Base-by-base conservation (phyloP, 2,329 filamentous ascomycete genomes). In the Trichoderma aggressivum region DNA sequence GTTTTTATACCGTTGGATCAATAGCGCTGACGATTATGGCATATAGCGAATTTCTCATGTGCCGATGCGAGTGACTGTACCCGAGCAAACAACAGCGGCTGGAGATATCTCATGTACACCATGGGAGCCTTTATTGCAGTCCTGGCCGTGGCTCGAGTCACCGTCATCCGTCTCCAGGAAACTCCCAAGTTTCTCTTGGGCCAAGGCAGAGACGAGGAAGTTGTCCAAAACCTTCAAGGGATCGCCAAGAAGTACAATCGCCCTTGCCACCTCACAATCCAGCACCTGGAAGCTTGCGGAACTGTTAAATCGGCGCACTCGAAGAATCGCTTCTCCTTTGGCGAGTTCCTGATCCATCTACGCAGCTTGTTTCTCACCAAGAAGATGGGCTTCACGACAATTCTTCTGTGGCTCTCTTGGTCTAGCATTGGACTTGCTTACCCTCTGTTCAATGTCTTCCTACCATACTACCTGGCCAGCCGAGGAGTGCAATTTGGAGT, bases 391-490 rank as follows among this genome's bases (percentile, higher is more conserved):
- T 76, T 88, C 2, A 88, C 86, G 0, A 92, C 89, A 0, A 75
- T 81, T 0, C 78, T 92, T 63, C 87, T 92, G 73, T 91, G 89
- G 87, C 77, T 90, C 8, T 89, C 86, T 0, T 92, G 90, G 90
- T 82, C 86, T 0, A 78, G 89, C 4, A 90, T 91, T 59, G 90
- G 90, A 2, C 84, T 92, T 0, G 90, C 88, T 1, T 92, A 91
- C 75, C 90, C 90, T 0, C 82, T 92, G 0, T 92, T 90, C 80
- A 90, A 91, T 74, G 88, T 91, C 70, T 92, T 92, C 77, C 80
- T 92, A 2, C 87, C 87, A 77, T 81, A 78, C 39, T 77, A 75
- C 10, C 74, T 32, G 50, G 50, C 62, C 16, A 74, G 39, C 61
- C 72, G 74, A 7, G 73, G 73, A 16, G 69, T 73, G 11, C 34